A percentile compares a stretch with the other conserved stretches of the same genome.
Evolutionary conservation across 2,329 filamentous ascomycete genomes (phyloP).

Genomic region (Ceratocystis albifundus): DNA sequence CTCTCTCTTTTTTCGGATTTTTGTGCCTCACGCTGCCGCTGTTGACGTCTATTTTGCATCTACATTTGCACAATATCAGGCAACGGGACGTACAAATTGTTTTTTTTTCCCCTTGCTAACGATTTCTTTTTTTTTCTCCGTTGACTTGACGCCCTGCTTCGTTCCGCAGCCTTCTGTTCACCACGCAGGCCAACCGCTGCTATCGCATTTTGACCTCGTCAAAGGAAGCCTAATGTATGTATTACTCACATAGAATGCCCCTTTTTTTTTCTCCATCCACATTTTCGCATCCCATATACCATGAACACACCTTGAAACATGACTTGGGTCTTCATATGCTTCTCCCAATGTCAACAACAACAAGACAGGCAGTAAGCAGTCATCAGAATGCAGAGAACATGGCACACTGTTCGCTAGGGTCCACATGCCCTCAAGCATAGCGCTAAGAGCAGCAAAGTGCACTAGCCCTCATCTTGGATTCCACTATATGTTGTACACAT

Average conservation of each 20-base stretch:
- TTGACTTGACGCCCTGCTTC: neutral
- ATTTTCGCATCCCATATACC: neutral
- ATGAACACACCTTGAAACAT: neutral
- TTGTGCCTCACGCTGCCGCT: conserved; percentile 23
- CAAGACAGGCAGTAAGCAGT: neutral
- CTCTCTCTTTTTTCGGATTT: conserved; percentile 17
- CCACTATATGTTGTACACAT: conserved; percentile 1
- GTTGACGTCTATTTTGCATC: conserved; percentile 1
- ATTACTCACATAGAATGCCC: conserved; percentile 7
- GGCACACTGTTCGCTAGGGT: neutral
- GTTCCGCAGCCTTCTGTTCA: neutral
- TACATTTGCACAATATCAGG: neutral
- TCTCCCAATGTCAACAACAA: neutral
- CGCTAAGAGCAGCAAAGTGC: neutral
- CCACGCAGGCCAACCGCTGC: neutral
- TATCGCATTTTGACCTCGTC: conserved; percentile 3
- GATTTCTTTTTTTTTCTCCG: neutral
- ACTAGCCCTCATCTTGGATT: neutral
- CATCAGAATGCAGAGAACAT: neutral
- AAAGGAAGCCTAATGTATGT: conserved; percentile 12
- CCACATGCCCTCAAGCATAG: neutral
- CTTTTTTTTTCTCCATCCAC: conserved; percentile 5
- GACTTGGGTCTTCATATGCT: neutral
- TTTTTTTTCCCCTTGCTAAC: neutral
- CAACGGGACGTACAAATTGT: neutral